Evolutionary conservation across 2,329 filamentous ascomycete genomes (phyloP), one percentile per base, ranked within the genome.

Genomic region (Metarhizium album): DNA sequence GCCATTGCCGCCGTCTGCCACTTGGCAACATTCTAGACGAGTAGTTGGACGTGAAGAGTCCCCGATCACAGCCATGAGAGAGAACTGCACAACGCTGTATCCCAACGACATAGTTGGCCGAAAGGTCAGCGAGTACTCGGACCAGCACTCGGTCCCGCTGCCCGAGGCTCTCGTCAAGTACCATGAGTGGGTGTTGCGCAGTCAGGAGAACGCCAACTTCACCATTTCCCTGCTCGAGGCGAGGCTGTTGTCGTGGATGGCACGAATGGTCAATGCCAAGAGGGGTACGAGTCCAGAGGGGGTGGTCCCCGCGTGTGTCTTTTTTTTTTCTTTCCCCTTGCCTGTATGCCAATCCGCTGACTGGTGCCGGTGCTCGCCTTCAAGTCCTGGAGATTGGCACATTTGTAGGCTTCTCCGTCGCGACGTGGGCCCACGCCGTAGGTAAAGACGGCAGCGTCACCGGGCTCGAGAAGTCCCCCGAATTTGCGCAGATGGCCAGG

Each of bases 201-300:
- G 42, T 1, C 42, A 56, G 20, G 38, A 53, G 27, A n/a, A 45
- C 23, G 24, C 53, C 6, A 35, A 24, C 24, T 52, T 47, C 42
- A 49, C 50, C 18, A 51, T 54, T 27, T 54, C 42, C 27, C 47
- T 55, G n/a, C 49, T 54, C 22, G 37, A 56, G 23, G 51, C 51
- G 40, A 52, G 53, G 27, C 45, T 52, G 29, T 22, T 54, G 23
- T 18, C 47, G 3, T 55, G 51, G 51, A 8, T 54, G 9, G 48
- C 52, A 3, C 43, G 49, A 14, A 18, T 48, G 16, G 29, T 46
- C 2, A 40, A 27, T 14, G 46, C 46, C 33, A 49, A 54, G 42
- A 48, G 48, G 49, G 54, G 52, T 53, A 51, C 14, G 20, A 20
- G 9, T 1, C 9, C 37, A 35, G n/a, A n/a, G n/a, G n/a, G n/a